Conservation (phyloP, 805 yeast species). For the Wickerhamiella azymoides region DNA sequence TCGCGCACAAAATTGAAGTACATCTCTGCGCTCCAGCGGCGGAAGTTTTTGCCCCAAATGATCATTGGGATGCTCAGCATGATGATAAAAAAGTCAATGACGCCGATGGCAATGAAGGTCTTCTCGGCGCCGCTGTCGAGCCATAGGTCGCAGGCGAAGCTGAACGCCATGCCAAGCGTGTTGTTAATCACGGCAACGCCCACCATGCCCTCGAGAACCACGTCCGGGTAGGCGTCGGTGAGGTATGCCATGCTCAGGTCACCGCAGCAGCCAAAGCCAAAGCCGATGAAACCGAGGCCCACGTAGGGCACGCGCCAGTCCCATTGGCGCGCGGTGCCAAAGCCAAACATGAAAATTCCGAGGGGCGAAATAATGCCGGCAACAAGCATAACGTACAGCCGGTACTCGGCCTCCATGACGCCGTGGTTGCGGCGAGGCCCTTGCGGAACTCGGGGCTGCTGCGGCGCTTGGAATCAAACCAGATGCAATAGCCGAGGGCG, state of each 20-base stretch:
- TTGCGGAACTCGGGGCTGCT: constrained; percentile 69
- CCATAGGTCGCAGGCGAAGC: constrained; percentile 48
- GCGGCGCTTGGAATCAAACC: constrained; percentile 90
- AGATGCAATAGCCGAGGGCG: constrained; percentile 48
- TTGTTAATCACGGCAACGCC: constrained; percentile 44
- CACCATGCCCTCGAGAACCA: constrained; percentile 42
- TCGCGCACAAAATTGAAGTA: constrained; percentile 21
- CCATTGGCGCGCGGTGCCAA: constrained; percentile 41
- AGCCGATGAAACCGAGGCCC: constrained; percentile 43
- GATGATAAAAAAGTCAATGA: constrained; percentile 33
- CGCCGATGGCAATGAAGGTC: constrained; percentile 43
- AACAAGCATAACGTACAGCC: constrained; percentile 38
- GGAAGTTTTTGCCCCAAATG: constrained; percentile 29
- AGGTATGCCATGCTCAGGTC: constrained; percentile 36
- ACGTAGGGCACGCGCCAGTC: constrained; percentile 44
- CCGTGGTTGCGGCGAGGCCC: constrained; percentile 38
- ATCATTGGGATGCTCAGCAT: constrained; percentile 32
- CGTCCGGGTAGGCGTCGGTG: constrained; percentile 42
- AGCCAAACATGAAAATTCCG: constrained; percentile 48
- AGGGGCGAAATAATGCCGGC: constrained; percentile 39
- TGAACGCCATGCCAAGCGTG: constrained; percentile 37
- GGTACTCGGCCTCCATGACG: constrained; percentile 40
- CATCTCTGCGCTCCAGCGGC: constrained; percentile 18
- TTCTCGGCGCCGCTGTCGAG: constrained; percentile 39
- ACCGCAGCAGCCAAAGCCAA: constrained; percentile 41